Base-by-base conservation (phyloP, 371 early-diverging fungal genomes). In the Haplosporangium sp. region DNA sequence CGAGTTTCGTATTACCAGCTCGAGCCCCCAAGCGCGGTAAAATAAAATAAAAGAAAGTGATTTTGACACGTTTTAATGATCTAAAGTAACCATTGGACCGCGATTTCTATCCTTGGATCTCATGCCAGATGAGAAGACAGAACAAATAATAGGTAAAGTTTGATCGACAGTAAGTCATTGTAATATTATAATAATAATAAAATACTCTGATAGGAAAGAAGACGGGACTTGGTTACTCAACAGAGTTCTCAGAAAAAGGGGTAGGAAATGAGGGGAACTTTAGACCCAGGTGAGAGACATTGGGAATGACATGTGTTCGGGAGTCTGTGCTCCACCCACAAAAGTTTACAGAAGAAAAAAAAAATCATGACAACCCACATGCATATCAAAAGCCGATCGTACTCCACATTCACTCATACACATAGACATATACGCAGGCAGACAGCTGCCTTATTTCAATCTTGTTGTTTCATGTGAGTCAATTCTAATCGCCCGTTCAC, bases 241-340 rank as follows among this genome's bases (percentile, higher is more conserved):
- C 17, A 15, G 50, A 52, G 8, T 17, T 4, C 8, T 17, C 39
- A 4, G 59, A 34, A 55, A 20, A 58, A 57, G 59, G 42, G 40
- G 50, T 65, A 40, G 52, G 40, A 17, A 58, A 10, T 38, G 37
- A 59, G 27, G 37, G 15, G 34, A 34, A 34, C 10, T 34, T 15
- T 8, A 56, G 57, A 56, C 37, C 57, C 34, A 37, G 47, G 38
- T 13, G 45, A 47, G 34, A 37, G 40, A 52, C n/a, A n/a, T 40
- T 11, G 5, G 7, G 35, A 63, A 65, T 47, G 62, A 65, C 74
- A 74, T 74, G 74, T 74, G 74, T 67, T 74, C 67, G 60, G 37
- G 59, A 63, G 68, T 74, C 74, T 74, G 74, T 64, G 74, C 74
- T 64, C 47, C 20, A 40, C 45, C 34, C 19, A 66, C 10, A 66